Evolutionary conservation across 2,329 filamentous ascomycete species (phyloP).

Genomic region (Fusarium nurragi): DNA sequence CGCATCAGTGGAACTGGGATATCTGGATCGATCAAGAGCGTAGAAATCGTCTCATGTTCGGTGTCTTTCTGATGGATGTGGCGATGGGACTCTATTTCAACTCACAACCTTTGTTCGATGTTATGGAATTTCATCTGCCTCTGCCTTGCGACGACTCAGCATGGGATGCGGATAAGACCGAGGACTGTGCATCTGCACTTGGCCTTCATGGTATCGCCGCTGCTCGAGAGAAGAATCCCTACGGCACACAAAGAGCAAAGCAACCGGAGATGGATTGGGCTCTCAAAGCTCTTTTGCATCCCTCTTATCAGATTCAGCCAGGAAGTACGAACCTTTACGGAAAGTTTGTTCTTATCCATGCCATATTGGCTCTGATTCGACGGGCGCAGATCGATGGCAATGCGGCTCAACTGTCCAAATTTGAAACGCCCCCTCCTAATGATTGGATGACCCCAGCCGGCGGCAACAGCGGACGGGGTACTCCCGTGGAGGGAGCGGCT

Average conservation of each 20-base stretch:
- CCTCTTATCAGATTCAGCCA: conserved; percentile 67
- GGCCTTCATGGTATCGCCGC: conserved; percentile 68
- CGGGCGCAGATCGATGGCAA: conserved; percentile 55
- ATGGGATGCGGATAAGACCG: conserved; percentile 71
- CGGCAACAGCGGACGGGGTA: conserved; percentile 56
- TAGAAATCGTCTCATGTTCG: conserved; percentile 71
- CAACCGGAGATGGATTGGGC: conserved; percentile 72
- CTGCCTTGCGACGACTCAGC: conserved; percentile 77
- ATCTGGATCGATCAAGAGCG: conserved; percentile 77
- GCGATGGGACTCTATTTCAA: conserved; percentile 79
- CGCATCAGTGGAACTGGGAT: conserved; percentile 69
- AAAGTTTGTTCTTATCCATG: conserved; percentile 79
- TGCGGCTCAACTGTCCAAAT: conserved; percentile 49
- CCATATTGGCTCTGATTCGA: conserved; percentile 69
- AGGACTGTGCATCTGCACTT: conserved; percentile 71
- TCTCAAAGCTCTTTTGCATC: conserved; percentile 68
- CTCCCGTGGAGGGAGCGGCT: conserved; percentile 54
- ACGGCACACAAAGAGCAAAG: conserved; percentile 69
- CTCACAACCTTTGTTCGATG: conserved; percentile 68
- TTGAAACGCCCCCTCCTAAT: conserved; percentile 66
- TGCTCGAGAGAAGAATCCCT: conserved; percentile 65
- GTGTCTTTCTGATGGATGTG: conserved; percentile 71
- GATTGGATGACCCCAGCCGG: conserved; percentile 63
- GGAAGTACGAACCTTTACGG: conserved; percentile 76
- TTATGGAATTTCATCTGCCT: conserved; percentile 71